phyloP scores from a whole-genome alignment of 2,329 filamentous ascomycete genomes.

The Proliferodiscus dingleyae region DNA sequence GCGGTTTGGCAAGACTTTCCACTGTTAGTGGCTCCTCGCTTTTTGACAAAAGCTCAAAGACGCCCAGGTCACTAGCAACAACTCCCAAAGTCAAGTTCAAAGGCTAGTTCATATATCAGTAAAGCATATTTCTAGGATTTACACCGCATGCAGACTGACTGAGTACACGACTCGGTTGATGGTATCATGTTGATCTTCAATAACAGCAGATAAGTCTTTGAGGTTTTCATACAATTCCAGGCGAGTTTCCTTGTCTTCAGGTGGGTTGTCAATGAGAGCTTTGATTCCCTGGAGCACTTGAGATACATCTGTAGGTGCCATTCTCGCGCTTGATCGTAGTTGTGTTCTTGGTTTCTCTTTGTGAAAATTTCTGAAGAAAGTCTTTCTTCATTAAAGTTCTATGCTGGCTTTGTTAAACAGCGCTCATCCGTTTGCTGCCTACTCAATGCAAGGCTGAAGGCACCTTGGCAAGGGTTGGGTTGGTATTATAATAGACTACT shows the following conservation, averaged over 20 bases:
- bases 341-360: too few species aligned
- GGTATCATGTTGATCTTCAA: constrained; percentile 2
- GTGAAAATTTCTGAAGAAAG: too few species aligned
- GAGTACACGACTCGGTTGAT: not conserved
- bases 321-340: not conserved
- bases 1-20: not conserved
- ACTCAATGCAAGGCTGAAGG: too few species aligned
- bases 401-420: too few species aligned
- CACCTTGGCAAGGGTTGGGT: too few species aligned
- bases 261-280: constrained; percentile 1
- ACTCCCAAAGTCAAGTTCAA: constrained; percentile 2
- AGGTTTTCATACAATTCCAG: constrained; percentile 1
- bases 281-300: constrained; percentile 1
- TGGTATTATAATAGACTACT: too few species aligned
- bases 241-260: constrained; percentile 2
- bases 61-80: constrained; percentile 1
- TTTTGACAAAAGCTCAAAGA: constrained; percentile 1
- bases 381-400: too few species aligned
- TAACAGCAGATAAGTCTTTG: not conserved
- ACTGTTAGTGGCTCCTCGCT: not conserved
- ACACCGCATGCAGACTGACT: not conserved
- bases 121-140: not conserved
- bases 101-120: not conserved
- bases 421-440: too few species aligned
- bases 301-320: not conserved